A percentile compares a stretch with the other conserved stretches of the same genome.
These are phyloP conservation scores for Colletotrichum nymphaeae DNA, from an alignment of 2,329 filamentous ascomycete genomes.

Conservation along the genomic window DNA sequence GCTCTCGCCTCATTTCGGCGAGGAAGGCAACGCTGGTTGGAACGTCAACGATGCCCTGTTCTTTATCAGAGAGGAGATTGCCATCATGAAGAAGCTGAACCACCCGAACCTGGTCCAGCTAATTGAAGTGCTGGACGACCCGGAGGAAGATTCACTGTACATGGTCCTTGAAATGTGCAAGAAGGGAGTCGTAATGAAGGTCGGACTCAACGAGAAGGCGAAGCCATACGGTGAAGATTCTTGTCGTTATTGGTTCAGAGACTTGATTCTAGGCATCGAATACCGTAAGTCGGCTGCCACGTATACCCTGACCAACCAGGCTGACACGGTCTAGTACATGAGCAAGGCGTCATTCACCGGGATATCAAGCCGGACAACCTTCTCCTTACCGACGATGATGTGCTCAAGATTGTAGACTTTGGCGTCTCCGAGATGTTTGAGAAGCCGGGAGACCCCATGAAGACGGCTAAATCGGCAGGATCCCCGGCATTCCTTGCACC, in stretches of 20 bases:
- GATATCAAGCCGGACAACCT: constrained; percentile 99
- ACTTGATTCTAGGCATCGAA: constrained; percentile 94
- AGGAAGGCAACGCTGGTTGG: constrained; percentile 9
- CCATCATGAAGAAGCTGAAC: constrained; percentile 98
- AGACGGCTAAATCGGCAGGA: constrained; percentile 90
- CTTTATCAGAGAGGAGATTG: constrained; percentile 94
- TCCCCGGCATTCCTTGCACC: constrained; percentile 95
- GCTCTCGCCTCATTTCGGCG: constrained; percentile 40
- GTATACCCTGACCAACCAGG: too few relatives aligned
- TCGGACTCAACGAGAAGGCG: constrained; percentile 85
- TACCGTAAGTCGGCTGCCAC: constrained; percentile 72
- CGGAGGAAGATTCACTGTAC: constrained; percentile 94
- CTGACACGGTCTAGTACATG: constrained; percentile 72
- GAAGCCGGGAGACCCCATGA: constrained; percentile 81
- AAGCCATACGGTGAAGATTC: constrained; percentile 85
- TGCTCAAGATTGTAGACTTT: constrained; percentile 98
- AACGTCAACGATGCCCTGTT: constrained; percentile 67
- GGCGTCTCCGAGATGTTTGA: constrained; percentile 99
- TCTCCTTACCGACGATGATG: constrained; percentile 86
- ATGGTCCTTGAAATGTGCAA: constrained; percentile 99
- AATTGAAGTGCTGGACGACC: constrained; percentile 95
- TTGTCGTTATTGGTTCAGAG: constrained; percentile 93
- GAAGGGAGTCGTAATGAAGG: constrained; percentile 96
- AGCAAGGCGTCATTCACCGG: constrained; percentile 92
- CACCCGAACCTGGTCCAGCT: constrained; percentile 94